Conservation (phyloP, 495 filamentous ascomycete species). For the Geopyxis carbonaria region DNA sequence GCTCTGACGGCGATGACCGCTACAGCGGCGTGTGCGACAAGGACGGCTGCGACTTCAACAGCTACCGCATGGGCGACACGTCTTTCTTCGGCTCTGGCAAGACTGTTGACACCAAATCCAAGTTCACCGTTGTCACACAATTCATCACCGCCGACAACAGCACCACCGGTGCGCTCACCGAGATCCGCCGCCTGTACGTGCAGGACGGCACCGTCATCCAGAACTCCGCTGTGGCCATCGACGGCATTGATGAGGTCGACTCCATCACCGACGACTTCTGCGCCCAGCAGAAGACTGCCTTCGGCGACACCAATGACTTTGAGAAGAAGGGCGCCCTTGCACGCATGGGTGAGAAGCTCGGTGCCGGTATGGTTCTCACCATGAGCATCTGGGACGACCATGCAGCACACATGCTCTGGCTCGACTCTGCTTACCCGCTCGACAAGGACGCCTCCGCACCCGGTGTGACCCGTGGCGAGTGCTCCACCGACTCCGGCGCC, state of each 20-base stretch:
- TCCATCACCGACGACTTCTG: conserved; percentile 47
- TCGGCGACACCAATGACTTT: conserved; percentile 46
- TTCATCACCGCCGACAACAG: conserved; percentile 43
- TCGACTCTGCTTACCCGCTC: conserved; percentile 40
- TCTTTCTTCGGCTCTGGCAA: conserved; percentile 45
- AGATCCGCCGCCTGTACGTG: conserved; percentile 57
- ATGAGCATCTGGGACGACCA: conserved; percentile 66
- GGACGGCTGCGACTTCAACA: conserved; percentile 61
- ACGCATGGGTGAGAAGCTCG: conserved; percentile 40
- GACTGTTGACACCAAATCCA: conserved; percentile 45
- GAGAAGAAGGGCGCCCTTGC: conserved; percentile 40
- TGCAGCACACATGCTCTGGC: conserved; percentile 49
- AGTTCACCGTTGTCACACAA: conserved; percentile 53
- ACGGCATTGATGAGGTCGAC: conserved; percentile 32
- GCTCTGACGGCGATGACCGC: conserved; percentile 30
- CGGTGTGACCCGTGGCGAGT: conserved; percentile 55
- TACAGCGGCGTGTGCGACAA: conserved; percentile 42
- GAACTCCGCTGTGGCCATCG: conserved; percentile 36
- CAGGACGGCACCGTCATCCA: conserved; percentile 48
- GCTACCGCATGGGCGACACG: conserved; percentile 46
- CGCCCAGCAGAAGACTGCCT: conserved; percentile 38
- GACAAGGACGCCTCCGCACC: conserved; percentile 27
- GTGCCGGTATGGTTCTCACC: conserved; percentile 52
- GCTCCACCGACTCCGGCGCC: conserved; percentile 41
- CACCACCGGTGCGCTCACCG: conserved; percentile 34